These are phyloP conservation scores for Achlya hypogyna DNA, from an alignment of 352 stramenopile genomes.

Conservation along the genomic window DNA sequence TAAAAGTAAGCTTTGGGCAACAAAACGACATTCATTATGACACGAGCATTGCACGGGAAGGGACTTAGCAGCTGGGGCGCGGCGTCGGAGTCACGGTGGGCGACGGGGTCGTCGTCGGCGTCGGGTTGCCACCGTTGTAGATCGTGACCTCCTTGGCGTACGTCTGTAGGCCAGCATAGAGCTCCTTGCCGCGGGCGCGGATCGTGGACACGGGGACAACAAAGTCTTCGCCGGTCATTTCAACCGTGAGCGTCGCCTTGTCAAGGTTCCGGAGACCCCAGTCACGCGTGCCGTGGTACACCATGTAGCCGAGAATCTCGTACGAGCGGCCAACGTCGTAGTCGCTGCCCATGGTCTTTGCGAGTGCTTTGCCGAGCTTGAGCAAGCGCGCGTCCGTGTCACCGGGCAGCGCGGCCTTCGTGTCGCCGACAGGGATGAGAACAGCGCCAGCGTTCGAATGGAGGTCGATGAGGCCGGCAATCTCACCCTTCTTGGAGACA, in stretches of 20 bases:
- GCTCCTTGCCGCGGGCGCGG: constrained; percentile 36
- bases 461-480: not conserved
- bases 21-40: too few species aligned
- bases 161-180: constrained; percentile 45
- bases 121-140: constrained; percentile 27
- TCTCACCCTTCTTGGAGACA: not conserved
- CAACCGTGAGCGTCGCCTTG: constrained; percentile 54
- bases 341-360: not conserved
- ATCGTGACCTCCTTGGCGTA: constrained; percentile 43
- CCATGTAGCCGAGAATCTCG: not conserved
- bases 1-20: not conserved
- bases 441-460: not conserved
- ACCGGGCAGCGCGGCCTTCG: not conserved
- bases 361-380: not conserved
- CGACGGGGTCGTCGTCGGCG: not conserved
- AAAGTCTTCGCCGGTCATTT: constrained; percentile 62
- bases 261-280: constrained; percentile 34
- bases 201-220: constrained; percentile 50
- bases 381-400: not conserved
- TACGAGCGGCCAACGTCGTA: not conserved
- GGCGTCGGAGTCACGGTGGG: not conserved
- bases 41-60: too few species aligned
- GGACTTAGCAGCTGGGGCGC: not conserved
- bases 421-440: not conserved
- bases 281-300: not conserved